Evolutionary conservation across 345 rosid species (phyloP).

Genomic region (Eucalyptus decipiens): DNA sequence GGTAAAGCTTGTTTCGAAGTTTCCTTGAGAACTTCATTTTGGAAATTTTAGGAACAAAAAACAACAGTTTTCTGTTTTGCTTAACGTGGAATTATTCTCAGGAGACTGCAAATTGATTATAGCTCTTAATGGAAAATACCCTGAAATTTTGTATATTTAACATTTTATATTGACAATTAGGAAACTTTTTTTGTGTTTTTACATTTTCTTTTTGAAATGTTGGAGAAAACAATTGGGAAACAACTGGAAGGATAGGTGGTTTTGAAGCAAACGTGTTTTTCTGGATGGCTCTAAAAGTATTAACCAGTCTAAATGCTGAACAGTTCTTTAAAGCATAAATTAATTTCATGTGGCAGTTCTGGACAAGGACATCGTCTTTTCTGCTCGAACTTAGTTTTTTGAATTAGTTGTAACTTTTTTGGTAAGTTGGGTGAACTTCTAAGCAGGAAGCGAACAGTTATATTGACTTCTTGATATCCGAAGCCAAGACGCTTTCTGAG

Average conservation of each 20-base stretch:
- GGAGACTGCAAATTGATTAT: not conserved
- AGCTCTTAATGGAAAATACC: not conserved
- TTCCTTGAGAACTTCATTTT: not conserved
- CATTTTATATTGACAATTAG: not conserved
- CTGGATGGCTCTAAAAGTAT: not conserved
- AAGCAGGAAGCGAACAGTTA: constrained; percentile 49
- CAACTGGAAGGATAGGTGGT: not conserved
- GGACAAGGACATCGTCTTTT: not conserved
- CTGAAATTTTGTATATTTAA: not conserved
- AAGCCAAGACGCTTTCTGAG: constrained; percentile 46
- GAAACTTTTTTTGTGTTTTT: too few species aligned
- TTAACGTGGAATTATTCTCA: not conserved
- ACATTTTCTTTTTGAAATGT: not conserved
- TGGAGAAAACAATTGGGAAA: not conserved
- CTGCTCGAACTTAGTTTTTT: not conserved
- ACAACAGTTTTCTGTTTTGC: not conserved
- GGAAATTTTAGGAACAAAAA: not conserved
- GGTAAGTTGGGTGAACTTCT: not conserved
- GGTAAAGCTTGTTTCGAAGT: constrained; percentile 9
- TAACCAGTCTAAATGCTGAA: not conserved
- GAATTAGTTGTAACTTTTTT: not conserved
- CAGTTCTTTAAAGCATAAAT: not conserved
- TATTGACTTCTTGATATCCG: constrained; percentile 44
- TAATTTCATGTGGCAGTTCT: not conserved
- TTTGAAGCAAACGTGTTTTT: not conserved